phyloP scores from a whole-genome alignment of 2,329 filamentous ascomycete species.

The Aspergillus oerlinghausenensis region DNA sequence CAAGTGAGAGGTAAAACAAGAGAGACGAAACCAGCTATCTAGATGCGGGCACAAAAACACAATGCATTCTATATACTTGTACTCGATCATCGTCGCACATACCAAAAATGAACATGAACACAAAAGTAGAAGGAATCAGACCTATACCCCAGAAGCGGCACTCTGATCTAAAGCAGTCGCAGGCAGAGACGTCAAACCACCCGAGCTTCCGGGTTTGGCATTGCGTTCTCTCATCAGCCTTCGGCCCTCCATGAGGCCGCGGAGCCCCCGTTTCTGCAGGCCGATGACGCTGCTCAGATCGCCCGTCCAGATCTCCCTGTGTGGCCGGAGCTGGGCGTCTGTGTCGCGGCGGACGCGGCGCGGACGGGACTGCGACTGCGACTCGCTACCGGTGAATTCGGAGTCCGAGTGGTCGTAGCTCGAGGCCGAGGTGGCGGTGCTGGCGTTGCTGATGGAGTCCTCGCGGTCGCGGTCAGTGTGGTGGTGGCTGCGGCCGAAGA shows the following conservation, averaged over 20 bases:
- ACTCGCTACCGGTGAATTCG: slow-evolving; percentile 24
- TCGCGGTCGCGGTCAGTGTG: slow-evolving; percentile 27
- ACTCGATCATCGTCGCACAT: not conserved
- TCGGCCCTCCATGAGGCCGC: slow-evolving; percentile 91
- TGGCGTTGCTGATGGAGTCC: slow-evolving; percentile 37
- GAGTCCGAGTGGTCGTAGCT: slow-evolving; percentile 38
- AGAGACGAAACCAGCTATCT: not conserved
- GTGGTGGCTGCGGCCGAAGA: slow-evolving; percentile 23
- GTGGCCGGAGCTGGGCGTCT: slow-evolving; percentile 26
- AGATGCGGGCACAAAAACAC: not conserved
- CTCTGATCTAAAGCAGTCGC: not conserved
- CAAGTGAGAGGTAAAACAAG: not conserved
- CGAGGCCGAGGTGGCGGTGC: slow-evolving; percentile 36
- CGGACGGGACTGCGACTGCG: slow-evolving; percentile 35
- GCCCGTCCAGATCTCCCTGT: slow-evolving; percentile 68
- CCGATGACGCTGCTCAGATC: slow-evolving; percentile 83
- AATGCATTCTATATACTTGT: not conserved
- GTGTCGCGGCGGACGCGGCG: slow-evolving; percentile 37
- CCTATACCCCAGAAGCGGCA: not conserved
- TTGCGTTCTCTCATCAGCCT: slow-evolving; percentile 76
- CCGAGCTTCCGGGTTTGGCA: slow-evolving; percentile 26
- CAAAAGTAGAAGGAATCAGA: not conserved
- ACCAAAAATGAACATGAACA: not conserved
- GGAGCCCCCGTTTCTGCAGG: slow-evolving; percentile 84
- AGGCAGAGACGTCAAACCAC: slow-evolving; percentile 4